Base-by-base conservation (phyloP, 352 stramenopile species). In the Phytopythium helicoides region DNA sequence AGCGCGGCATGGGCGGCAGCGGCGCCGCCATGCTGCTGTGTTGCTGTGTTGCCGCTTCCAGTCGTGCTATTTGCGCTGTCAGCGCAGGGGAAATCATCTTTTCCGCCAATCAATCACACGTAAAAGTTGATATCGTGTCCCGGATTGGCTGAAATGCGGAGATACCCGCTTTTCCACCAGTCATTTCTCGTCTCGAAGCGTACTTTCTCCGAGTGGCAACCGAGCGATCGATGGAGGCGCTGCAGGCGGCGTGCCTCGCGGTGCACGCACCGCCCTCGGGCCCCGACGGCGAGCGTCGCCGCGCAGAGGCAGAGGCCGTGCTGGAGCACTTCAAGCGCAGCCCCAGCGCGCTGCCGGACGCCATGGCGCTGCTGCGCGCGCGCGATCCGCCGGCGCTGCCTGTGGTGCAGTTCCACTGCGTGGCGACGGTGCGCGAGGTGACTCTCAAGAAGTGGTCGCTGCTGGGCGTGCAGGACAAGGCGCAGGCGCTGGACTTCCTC, bases 271-370 rank as follows among this genome's bases (percentile, higher is more conserved):
- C 76, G 15, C 74, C 81, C 1, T 78, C 61, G 14, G 68, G 72
- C 23, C 63, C 72, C 3, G 60, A 84, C 25, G 72, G 68, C 15
- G 56, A 86, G 50, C 69, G 52, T 19, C 75, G 78, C 48, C 81
- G 83, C 36, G 61, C 69, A 1, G 76, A 89, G 56, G 83, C 83
- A 1, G 81, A 90, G 45, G 44, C 54, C 28, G 66, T 92, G 42
- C 62, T 94, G 41, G 66, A 86, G 36, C 77, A 89, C 53, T 94
- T 94, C 62, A 94, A 94, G 66, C 73, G 77, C 48, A 91, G 79
- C n/a, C 80, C 81, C 2, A 63, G 68, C 22, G 81, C 81, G 39
- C 68, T 89, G 2, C 15, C 46, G 1, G 82, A 94, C 47, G 62
- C 84, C 25, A 84, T 88, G 64, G 52, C 53, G 31, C 57, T 88